A percentile compares a stretch with the other conserved stretches of the same genome.
Conservation (phyloP, 1,284 basidiomycete genomes). For the Rhodofomes roseus region DNA sequence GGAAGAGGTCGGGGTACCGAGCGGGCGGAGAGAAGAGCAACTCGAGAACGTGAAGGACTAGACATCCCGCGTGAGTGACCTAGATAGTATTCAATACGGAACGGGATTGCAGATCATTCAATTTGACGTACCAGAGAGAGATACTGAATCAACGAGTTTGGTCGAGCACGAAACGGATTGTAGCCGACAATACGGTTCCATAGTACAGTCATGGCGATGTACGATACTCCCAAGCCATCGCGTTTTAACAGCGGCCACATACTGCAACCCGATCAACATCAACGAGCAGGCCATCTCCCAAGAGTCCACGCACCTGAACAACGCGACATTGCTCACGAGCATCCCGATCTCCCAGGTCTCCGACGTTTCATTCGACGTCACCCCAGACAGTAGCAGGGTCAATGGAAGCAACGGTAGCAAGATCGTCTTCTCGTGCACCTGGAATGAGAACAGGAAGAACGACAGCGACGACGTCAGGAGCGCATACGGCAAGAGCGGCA, state of each 20-base stretch:
- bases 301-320: slow-evolving; percentile 67
- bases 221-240: slow-evolving; percentile 79
- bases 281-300: too few species aligned
- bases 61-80: slow-evolving; percentile 57
- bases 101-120: neutral
- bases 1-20: slow-evolving; percentile 83
- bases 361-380: slow-evolving; percentile 44
- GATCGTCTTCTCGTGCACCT: slow-evolving; percentile 94
- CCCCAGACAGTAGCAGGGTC: slow-evolving; percentile 71
- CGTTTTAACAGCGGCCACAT: slow-evolving; percentile 88
- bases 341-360: slow-evolving; percentile 76
- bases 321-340: slow-evolving; percentile 81
- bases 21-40: slow-evolving; percentile 55
- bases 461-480: slow-evolving; percentile 75
- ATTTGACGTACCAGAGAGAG: slow-evolving; percentile 53
- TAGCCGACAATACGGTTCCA: slow-evolving; percentile 88
- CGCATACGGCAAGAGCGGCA: slow-evolving; percentile 65
- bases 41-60: slow-evolving; percentile 65
- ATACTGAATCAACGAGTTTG: slow-evolving; percentile 46
- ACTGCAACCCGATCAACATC: slow-evolving; percentile 36
- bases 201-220: slow-evolving; percentile 57
- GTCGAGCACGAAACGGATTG: slow-evolving; percentile 47
- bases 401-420: slow-evolving; percentile 85
- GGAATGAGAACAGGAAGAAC: slow-evolving; percentile 95
- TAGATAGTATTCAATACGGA: slow-evolving; percentile 23